Evolutionary conservation across 148 eudicot species (phyloP), one percentile per base, ranked within the genome.

Genomic region (Rheum nobile): DNA sequence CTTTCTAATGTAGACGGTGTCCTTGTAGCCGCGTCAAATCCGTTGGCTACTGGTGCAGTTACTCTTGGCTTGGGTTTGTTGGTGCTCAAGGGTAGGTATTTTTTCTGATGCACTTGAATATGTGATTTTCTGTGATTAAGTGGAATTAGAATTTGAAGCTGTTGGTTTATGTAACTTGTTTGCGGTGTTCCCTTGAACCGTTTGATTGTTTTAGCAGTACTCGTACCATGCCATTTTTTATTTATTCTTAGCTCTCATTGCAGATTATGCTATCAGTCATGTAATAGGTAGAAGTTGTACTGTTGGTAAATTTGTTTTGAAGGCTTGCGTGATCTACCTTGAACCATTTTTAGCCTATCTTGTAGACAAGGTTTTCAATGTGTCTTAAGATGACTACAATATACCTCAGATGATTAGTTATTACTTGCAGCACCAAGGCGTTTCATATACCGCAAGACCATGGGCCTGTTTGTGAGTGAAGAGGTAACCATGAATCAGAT

Each of bases 341-440:
- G 34, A 17, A 26, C 32, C 67, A 26, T 59, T 59, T 29, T 2
- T 29, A 28, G 67, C 29, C 67, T 28, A 0, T 9, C 29, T 28
- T 59, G 67, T 26, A 59, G 67, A 4, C 57, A 50, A 26, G 67
- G 32, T 26, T 57, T 57, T 26, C 16, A 3, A 8, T 28, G 35
- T 26, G 32, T 59, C 34, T 26, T 26, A 8, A 21, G 21, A 6
- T 50, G 57, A 19, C 22, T 28, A 10, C 31, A 57, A 4, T 65
- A 1, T 65, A 1, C 21, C 32, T 31, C 22, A 31, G 6, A 34
- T 34, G 39, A 38, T 34, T 65, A 8, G 75, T 68, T 75, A 72
- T 54, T 67, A 46, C 77, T 76, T 81, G 83, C 87, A 91, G 97
- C 80, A 72, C 90, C 94, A 12, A 86, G 97, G 84, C 85, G 80